A percentile compares a stretch with the other conserved stretches of the same genome.
Evolutionary conservation across 1,284 basidiomycete genomes (phyloP).

Genomic region (Laetiporus sulphureus): DNA sequence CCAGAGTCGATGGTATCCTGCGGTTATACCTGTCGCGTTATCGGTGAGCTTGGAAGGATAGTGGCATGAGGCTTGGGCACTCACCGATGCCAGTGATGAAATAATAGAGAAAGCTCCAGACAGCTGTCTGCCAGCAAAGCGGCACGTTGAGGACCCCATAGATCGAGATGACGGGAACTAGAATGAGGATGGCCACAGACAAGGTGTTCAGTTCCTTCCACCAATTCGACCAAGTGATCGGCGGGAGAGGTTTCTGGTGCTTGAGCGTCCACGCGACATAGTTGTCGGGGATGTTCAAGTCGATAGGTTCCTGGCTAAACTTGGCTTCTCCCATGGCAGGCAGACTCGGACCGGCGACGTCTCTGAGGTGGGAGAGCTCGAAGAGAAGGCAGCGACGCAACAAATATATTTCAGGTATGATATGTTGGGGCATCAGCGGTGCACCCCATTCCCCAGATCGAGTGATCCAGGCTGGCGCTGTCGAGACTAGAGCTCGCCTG

Average conservation of each 20-base stretch:
- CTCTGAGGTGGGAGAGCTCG: too few species aligned
- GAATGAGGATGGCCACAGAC: conserved; percentile 51
- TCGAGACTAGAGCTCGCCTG: too few species aligned
- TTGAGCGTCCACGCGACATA: conserved; percentile 84
- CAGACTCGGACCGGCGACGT: too few species aligned
- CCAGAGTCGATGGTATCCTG: conserved; percentile 91
- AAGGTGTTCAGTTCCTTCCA: conserved; percentile 66
- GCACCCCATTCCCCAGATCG: too few species aligned
- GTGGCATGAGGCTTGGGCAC: conserved; percentile 12
- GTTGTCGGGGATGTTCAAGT: conserved; percentile 79
- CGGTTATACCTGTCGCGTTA: conserved; percentile 41
- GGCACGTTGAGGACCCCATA: conserved; percentile 58
- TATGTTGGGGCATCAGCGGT: too few species aligned
- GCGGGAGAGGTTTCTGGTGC: conserved; percentile 70
- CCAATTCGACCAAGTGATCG: conserved; percentile 66
- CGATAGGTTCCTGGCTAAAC: conserved; percentile 44
- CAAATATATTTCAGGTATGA: too few species aligned
- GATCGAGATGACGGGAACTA: conserved; percentile 68
- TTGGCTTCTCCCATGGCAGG: too few species aligned
- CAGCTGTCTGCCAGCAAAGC: conserved; percentile 60
- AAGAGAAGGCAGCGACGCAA: too few species aligned
- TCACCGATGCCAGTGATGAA: conserved; percentile 78
- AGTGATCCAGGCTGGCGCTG: too few species aligned
- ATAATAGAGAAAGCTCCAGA: conserved; percentile 76
- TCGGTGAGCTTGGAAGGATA: too few species aligned